These are phyloP conservation scores for Helenozyma rhizophorensis DNA, from an alignment of 805 yeast species.

Conservation along the genomic window DNA sequence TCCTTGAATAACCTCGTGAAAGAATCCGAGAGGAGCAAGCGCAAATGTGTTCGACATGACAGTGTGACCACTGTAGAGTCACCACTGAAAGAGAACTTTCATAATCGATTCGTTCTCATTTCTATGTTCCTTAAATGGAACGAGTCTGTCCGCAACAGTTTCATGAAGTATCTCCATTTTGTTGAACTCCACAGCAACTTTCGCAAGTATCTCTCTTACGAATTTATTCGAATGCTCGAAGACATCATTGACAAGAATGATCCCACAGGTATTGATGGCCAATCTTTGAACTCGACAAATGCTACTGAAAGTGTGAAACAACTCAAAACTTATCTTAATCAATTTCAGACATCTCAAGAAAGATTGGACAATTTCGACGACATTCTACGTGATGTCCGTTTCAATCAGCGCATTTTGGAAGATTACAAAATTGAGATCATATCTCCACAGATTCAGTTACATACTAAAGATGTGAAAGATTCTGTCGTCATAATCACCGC, in stretches of 20 bases:
- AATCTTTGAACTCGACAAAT: constrained; percentile 7
- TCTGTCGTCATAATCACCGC: constrained; percentile 68
- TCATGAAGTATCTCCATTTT: constrained; percentile 34
- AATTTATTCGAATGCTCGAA: constrained; percentile 30
- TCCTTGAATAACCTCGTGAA: constrained; percentile 18
- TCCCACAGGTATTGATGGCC: constrained; percentile 50
- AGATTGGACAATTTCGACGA: constrained; percentile 30
- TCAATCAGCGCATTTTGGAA: constrained; percentile 29
- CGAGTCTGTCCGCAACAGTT: constrained; percentile 27
- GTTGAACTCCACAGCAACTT: constrained; percentile 26
- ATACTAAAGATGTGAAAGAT: constrained; percentile 37
- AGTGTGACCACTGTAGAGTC: constrained; percentile 4
- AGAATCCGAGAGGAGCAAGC: constrained; percentile 4
- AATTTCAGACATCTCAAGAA: constrained; percentile 11
- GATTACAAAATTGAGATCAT: constrained; percentile 36
- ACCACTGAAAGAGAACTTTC: constrained; percentile 18
- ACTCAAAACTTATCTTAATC: constrained; percentile 1
- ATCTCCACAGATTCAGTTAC: constrained; percentile 42
- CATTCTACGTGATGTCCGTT: constrained; percentile 21
- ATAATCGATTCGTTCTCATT: constrained; percentile 35
- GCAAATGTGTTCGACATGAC: constrained; percentile 5
- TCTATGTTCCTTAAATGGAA: constrained; percentile 43
- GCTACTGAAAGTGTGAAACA: not conserved
- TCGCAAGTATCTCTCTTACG: constrained; percentile 30
- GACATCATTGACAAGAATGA: constrained; percentile 23